phyloP scores from a whole-genome alignment of 2,329 filamentous ascomycete genomes.

The Chrysoporthe cubensis region DNA sequence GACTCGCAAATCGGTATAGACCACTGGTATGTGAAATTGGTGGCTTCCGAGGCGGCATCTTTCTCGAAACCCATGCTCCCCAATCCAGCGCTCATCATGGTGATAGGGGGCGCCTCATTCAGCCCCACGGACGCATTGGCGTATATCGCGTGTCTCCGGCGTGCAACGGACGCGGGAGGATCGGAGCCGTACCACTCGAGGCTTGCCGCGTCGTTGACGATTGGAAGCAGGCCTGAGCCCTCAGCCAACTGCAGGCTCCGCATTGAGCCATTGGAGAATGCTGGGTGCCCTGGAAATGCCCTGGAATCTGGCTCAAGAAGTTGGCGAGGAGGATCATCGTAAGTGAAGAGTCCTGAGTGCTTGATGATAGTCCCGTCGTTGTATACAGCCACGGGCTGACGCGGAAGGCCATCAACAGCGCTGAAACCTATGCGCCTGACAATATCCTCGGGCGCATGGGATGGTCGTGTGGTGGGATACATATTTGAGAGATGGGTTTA shows the following conservation, averaged over 20 bases:
- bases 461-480: not conserved
- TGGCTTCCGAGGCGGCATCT: not conserved
- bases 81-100: not conserved
- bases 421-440: not conserved
- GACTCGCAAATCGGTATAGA: not conserved
- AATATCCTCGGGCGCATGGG: not conserved
- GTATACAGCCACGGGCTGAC: not conserved
- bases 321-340: not conserved
- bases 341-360: not conserved
- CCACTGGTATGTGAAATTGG: not conserved
- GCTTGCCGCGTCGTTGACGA: constrained; percentile 2
- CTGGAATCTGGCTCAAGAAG: not conserved
- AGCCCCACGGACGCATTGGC: not conserved
- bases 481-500: not conserved
- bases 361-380: not conserved
- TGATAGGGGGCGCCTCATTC: not conserved
- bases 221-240: constrained; percentile 3
- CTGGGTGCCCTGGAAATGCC: constrained; percentile 17
- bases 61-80: not conserved
- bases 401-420: not conserved
- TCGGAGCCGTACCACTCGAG: not conserved
- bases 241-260: constrained; percentile 4
- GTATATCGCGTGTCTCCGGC: too few species aligned
- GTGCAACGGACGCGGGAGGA: not conserved
- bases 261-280: constrained; percentile 23